phyloP scores from a whole-genome alignment of 2,329 filamentous ascomycete genomes.

The Hymenoscyphus salicellus region DNA sequence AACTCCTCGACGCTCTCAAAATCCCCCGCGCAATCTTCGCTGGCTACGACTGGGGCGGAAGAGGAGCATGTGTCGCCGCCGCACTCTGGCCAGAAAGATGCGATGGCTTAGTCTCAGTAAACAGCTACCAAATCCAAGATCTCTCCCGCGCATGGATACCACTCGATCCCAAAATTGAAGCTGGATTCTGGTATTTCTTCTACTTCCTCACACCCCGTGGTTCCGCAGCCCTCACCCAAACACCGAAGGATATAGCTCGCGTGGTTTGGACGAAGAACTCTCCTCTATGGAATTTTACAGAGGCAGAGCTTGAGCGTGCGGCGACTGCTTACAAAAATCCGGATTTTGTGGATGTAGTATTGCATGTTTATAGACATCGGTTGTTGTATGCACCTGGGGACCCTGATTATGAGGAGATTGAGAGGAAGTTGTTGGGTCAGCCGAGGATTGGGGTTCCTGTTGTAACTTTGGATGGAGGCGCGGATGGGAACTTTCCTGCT shows the following conservation, averaged over 20 bases:
- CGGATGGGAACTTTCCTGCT: neutral
- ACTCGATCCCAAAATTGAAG: neutral
- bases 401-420: neutral
- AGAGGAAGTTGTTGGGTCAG: neutral
- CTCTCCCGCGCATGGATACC: neutral
- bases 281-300: too few species aligned
- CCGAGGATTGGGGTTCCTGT: neutral
- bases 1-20: too few species aligned
- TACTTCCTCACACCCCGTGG: neutral
- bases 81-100: too few species aligned
- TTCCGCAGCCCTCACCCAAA: too few species aligned
- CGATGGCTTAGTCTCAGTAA: slow-evolving; percentile 2
- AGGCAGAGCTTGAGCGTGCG: too few species aligned
- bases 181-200: neutral
- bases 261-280: too few species aligned
- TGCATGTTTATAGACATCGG: neutral
- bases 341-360: neutral
- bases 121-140: slow-evolving; percentile 3
- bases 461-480: neutral
- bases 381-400: slow-evolving; percentile 1
- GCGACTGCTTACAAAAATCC: neutral
- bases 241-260: too few species aligned
- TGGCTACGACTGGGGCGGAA: too few species aligned
- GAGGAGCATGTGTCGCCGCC: too few species aligned
- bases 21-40: too few species aligned